Conservation (phyloP, 176 grass and related monocot species). For the Canna indica region DNA sequence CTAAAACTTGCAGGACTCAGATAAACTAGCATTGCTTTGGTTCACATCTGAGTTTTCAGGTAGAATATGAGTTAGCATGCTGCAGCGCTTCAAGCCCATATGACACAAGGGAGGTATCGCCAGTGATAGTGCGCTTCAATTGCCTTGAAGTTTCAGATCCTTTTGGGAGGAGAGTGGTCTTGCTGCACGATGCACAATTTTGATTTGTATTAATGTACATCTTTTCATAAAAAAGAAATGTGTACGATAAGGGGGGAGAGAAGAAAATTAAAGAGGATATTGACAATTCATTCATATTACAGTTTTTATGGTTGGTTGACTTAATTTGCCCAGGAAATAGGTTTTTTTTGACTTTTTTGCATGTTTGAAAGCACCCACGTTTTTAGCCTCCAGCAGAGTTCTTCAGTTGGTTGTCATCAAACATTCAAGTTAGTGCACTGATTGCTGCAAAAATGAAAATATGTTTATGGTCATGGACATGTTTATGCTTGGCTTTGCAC, state of each 20-base stretch:
- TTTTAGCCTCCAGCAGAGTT: no score
- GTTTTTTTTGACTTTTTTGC: no score
- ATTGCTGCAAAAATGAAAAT: no score
- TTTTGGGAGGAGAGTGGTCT: neutral
- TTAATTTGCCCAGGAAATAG: no score
- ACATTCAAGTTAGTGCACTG: no score
- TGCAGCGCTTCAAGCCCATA: neutral
- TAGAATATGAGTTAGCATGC: neutral
- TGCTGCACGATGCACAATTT: constrained; percentile 5
- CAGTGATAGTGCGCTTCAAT: neutral
- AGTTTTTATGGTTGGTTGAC: constrained; percentile 1
- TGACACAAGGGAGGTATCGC: neutral
- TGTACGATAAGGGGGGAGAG: constrained; percentile 10
- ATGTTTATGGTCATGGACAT: no score
- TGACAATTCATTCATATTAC: neutral
- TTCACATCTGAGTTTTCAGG: neutral
- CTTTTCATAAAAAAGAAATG: constrained; percentile 7
- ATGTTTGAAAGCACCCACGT: no score
- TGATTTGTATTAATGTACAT: constrained; percentile 12
- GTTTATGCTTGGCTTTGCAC: no score
- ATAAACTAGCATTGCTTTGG: neutral
- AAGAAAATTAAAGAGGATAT: constrained; percentile 1
- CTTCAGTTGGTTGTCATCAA: no score
- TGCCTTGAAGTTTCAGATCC: neutral
- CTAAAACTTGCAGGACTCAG: neutral